Evolutionary conservation across 495 filamentous ascomycete genomes (phyloP), one percentile per base, ranked within the genome.

Genomic region (Xylaria nigripes): DNA sequence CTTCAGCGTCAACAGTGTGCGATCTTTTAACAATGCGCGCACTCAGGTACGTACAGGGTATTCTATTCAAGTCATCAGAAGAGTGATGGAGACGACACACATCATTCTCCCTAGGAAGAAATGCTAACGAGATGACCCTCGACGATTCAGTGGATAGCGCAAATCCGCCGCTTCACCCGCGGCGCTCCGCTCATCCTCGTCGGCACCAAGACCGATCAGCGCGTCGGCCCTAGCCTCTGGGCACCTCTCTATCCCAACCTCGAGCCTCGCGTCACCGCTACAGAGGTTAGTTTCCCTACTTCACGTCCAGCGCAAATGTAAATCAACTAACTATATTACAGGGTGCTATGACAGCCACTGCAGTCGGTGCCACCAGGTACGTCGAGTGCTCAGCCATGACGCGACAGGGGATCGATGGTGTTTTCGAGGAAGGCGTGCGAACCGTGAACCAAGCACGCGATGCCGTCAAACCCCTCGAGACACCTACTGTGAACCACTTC

Each of bases 351-450:
- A 51, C 21, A 6, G 44, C 51, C 0, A 53, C 10, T 9, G 48
- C 52, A 9, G 30, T 61, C 34, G 56, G 58, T 2, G 57, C 56
- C 6, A 16, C 51, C 2, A 58, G 55, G 45, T 66, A 66, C 23
- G 50, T 66, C 43, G 59, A 64, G 27, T 66, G 64, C 21, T 66
- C 64, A 1, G 64, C 64, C 1, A 64, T 57, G 49, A 60, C 56
- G 0, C 56, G 64, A 22, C 48, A 64, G 47, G 62, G 62, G 25
- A 60, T 64, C 23, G 21, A 58, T 1, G 54, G 36, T 16, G 51
- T 60, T 13, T 58, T 66, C 40, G 54, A 66, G 23, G 61, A 66
- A 16, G 59, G 45, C 7, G 51, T 58, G 7, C 59, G 56, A 10
- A 34, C 49, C 25, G 61, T 66, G 4, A 36, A 54, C 15, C 29